Evolutionary conservation across 2,329 filamentous ascomycete species (phyloP).

Genomic region (Uncinocarpus reesii): DNA sequence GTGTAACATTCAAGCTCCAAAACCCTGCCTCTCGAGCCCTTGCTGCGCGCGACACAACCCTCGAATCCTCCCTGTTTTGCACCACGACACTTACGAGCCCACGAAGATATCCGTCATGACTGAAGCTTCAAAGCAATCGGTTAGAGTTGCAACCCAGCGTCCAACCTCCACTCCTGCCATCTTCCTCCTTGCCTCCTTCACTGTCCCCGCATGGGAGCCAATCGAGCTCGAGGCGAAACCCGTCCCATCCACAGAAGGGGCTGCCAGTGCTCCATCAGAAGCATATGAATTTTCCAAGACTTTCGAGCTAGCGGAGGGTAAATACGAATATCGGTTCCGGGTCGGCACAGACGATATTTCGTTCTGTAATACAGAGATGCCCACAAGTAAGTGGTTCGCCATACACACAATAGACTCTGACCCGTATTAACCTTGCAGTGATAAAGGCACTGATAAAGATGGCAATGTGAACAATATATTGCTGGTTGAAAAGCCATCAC

Average conservation of each 20-base stretch:
- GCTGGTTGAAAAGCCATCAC: slow-evolving; percentile 10
- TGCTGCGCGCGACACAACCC: not conserved
- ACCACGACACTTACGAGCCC: slow-evolving; percentile 17
- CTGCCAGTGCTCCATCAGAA: slow-evolving; percentile 15
- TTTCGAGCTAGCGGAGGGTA: slow-evolving; percentile 18
- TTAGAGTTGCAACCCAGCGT: slow-evolving; percentile 24
- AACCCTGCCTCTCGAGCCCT: not conserved
- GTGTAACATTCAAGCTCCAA: slow-evolving; percentile 6
- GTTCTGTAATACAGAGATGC: slow-evolving; percentile 23
- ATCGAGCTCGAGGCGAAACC: slow-evolving; percentile 22
- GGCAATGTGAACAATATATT: slow-evolving; percentile 21
- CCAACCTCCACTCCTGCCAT: slow-evolving; percentile 21
- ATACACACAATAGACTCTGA: not conserved
- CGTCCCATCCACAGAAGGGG: slow-evolving; percentile 3
- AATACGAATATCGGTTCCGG: slow-evolving; percentile 24
- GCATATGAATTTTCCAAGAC: slow-evolving; percentile 16
- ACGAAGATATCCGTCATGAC: slow-evolving; percentile 16
- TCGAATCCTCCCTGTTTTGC: not conserved
- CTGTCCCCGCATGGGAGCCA: slow-evolving; percentile 24
- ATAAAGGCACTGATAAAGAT: slow-evolving; percentile 20
- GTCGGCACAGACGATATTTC: slow-evolving; percentile 20
- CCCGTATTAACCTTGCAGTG: not conserved
- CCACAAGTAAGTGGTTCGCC: slow-evolving; percentile 20
- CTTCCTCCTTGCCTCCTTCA: slow-evolving; percentile 24
- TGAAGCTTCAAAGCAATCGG: slow-evolving; percentile 13